Percentiles rank a stretch among this genome's conserved stretches.
Evolutionary conservation across 805 yeast species (phyloP).

Genomic region (Monosporozyma aquatica): DNA sequence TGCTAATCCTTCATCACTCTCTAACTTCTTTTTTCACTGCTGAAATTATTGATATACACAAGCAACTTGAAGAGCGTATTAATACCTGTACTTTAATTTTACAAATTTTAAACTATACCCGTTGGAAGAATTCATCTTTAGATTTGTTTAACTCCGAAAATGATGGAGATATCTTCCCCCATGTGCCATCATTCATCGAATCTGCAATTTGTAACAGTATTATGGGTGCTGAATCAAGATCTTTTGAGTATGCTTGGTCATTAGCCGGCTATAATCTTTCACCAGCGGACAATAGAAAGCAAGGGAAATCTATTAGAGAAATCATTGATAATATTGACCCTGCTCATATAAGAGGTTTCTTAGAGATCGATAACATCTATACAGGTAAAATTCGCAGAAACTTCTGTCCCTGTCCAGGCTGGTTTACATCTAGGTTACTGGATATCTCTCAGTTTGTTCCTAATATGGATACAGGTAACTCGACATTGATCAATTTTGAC

Average conservation of each 20-base stretch:
- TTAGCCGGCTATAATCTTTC: constrained; percentile 36
- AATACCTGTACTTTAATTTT: constrained; percentile 62
- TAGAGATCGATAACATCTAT: constrained; percentile 29
- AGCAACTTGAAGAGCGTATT: constrained; percentile 50
- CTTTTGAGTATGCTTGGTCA: constrained; percentile 61
- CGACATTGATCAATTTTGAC: constrained; percentile 71
- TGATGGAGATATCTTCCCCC: constrained; percentile 32
- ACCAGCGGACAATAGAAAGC: constrained; percentile 10
- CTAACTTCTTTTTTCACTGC: constrained; percentile 53
- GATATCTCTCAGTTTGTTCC: constrained; percentile 74
- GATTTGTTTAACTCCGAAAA: constrained; percentile 37
- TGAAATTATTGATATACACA: constrained; percentile 52
- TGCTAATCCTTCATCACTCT: constrained; percentile 59
- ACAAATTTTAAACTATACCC: constrained; percentile 52
- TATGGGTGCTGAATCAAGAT: constrained; percentile 71
- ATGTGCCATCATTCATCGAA: constrained; percentile 79
- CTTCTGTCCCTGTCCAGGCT: constrained; percentile 82
- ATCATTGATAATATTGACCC: constrained; percentile 16
- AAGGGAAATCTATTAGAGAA: constrained; percentile 26
- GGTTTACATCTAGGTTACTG: constrained; percentile 74
- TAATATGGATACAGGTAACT: constrained; percentile 58
- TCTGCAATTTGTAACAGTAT: constrained; percentile 66
- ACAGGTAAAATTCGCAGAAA: constrained; percentile 26
- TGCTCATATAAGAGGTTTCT: constrained; percentile 22
- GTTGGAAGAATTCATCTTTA: constrained; percentile 55